A percentile compares a stretch with the other conserved stretches of the same genome.
Conservation (phyloP, 2,329 filamentous ascomycete genomes). For the Furcasterigmium sp. region DNA sequence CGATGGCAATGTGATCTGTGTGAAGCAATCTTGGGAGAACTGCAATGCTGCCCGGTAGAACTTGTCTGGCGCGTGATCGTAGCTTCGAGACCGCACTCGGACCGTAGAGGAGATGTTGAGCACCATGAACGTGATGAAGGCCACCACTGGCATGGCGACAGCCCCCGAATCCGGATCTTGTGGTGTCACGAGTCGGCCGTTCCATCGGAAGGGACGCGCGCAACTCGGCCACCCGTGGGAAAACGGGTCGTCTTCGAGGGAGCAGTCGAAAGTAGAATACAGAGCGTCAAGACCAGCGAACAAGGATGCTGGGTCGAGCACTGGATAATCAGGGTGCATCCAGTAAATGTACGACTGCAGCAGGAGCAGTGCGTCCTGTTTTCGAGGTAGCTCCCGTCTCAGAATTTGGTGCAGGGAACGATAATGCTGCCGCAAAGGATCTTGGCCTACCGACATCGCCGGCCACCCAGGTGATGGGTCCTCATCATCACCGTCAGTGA, state of each 20-base stretch:
- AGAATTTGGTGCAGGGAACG: slow-evolving; percentile 4
- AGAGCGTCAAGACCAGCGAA: slow-evolving; percentile 15
- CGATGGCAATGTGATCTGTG: slow-evolving; percentile 22
- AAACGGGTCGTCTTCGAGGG: slow-evolving; percentile 6
- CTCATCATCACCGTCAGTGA: neutral
- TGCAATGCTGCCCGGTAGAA: slow-evolving; percentile 25
- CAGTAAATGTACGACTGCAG: slow-evolving; percentile 15
- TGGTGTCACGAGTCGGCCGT: slow-evolving; percentile 10
- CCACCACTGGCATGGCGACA: slow-evolving; percentile 16
- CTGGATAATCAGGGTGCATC: slow-evolving; percentile 16
- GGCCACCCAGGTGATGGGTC: slow-evolving; percentile 5
- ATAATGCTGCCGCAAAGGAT: slow-evolving; percentile 11
- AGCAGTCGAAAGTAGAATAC: slow-evolving; percentile 10
- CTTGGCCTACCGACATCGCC: neutral
- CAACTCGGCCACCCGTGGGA: slow-evolving; percentile 14
- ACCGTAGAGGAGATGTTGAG: slow-evolving; percentile 28
- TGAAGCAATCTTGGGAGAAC: slow-evolving; percentile 24
- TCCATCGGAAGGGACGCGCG: slow-evolving; percentile 14
- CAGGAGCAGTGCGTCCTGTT: slow-evolving; percentile 13
- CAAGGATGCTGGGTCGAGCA: slow-evolving; percentile 14
- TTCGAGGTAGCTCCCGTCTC: slow-evolving; percentile 12
- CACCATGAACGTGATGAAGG: slow-evolving; percentile 26
- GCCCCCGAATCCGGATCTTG: slow-evolving; percentile 1
- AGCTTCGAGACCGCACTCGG: slow-evolving; percentile 23
- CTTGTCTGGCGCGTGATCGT: slow-evolving; percentile 24